These are phyloP conservation scores for Glycine latifolia DNA, from an alignment of 306 rosid genomes.

Conservation along the genomic window DNA sequence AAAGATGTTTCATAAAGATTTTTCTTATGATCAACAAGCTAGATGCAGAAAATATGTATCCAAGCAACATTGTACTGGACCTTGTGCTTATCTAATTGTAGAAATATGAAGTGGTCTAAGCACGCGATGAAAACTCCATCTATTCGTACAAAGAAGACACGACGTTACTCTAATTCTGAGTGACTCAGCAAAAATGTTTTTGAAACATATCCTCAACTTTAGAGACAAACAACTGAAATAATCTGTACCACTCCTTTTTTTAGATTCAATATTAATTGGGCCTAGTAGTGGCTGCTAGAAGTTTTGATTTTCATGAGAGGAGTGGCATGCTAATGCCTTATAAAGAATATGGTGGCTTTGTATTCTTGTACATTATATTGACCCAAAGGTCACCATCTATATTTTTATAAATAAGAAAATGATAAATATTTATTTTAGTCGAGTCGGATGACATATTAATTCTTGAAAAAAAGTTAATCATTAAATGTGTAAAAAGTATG, in stretches of 20 bases:
- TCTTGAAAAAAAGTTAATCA: too few relatives aligned
- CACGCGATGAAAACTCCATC: background rate
- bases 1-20: too few relatives aligned
- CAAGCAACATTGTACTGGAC: background rate
- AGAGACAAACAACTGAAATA: background rate
- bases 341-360: constrained; percentile 5
- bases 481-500: too few relatives aligned
- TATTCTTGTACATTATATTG: background rate
- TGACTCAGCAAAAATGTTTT: background rate
- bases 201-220: background rate
- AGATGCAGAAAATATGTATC: background rate
- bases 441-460: too few relatives aligned
- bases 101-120: background rate
- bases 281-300: background rate
- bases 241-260: background rate
- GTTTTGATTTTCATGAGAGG: background rate
- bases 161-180: background rate
- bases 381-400: background rate
- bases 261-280: background rate
- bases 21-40: background rate
- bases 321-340: background rate
- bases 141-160: background rate
- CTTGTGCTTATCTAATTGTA: background rate
- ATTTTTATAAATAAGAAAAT: background rate
- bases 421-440: too few relatives aligned